Conservation (phyloP, 306 rosid species). For the Prosopis cineraria region DNA sequence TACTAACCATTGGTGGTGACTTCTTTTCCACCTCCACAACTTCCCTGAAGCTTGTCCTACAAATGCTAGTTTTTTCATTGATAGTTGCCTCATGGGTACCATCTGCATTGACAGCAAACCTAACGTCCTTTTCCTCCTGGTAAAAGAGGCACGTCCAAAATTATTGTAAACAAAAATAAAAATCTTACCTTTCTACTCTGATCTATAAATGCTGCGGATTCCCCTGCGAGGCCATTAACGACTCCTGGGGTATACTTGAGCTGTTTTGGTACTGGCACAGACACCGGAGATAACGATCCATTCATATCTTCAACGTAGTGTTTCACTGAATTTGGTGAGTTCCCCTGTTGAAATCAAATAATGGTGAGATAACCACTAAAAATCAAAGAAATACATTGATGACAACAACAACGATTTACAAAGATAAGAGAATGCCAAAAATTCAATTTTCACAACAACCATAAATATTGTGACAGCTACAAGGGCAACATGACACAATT, state of each 20-base stretch:
- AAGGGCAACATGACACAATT: not conserved
- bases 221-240: slow-evolving; percentile 69
- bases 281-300: slow-evolving; percentile 71
- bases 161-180: slow-evolving; percentile 27
- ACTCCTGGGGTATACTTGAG: slow-evolving; percentile 89
- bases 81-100: slow-evolving; percentile 85
- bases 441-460: not conserved
- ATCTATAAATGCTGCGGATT: slow-evolving; percentile 74
- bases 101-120: slow-evolving; percentile 58
- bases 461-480: slow-evolving; percentile 6
- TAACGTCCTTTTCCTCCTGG: slow-evolving; percentile 36
- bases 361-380: slow-evolving; percentile 33
- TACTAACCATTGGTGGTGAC: slow-evolving; percentile 95
- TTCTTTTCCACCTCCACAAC: slow-evolving; percentile 99
- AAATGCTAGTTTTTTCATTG: slow-evolving; percentile 77
- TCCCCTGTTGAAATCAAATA: slow-evolving; percentile 55
- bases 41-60: slow-evolving; percentile 84
- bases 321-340: slow-evolving; percentile 67
- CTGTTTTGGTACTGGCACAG: slow-evolving; percentile 88
- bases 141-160: slow-evolving; percentile 30
- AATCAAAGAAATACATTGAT: slow-evolving; percentile 10
- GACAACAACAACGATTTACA: slow-evolving; percentile 21
- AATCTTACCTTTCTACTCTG: slow-evolving; percentile 70
- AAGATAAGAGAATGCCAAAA: slow-evolving; percentile 21
- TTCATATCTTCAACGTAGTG: slow-evolving; percentile 68